Conservation (phyloP, 2,329 filamentous ascomycete genomes). For the Microascus cirrosus region DNA sequence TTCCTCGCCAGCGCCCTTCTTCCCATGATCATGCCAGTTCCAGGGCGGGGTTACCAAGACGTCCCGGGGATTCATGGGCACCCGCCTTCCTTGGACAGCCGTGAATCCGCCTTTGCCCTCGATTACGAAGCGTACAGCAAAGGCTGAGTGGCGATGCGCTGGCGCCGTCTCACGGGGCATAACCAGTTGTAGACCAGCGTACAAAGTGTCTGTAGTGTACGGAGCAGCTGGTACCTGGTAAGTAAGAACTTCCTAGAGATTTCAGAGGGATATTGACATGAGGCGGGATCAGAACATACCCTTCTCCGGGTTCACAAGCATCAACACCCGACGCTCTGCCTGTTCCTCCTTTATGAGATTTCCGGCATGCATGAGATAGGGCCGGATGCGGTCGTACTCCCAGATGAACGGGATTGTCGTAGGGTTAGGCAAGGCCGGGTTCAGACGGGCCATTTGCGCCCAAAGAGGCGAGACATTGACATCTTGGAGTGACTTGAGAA, state of each 20-base stretch:
- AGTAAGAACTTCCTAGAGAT: too few relatives aligned
- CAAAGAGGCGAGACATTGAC: too few relatives aligned
- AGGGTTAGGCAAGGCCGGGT: not conserved
- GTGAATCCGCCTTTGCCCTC: constrained; percentile 47
- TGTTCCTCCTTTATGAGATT: too few relatives aligned
- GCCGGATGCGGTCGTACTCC: constrained; percentile 13
- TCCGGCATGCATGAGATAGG: too few relatives aligned
- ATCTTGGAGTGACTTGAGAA: too few relatives aligned
- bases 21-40: constrained; percentile 51
- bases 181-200: constrained; percentile 44
- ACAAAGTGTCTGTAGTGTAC: constrained; percentile 46
- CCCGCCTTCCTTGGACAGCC: constrained; percentile 40
- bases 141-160: constrained; percentile 44
- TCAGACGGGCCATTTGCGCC: constrained; percentile 1
- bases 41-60: constrained; percentile 46
- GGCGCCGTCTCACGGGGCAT: constrained; percentile 43
- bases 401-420: not conserved
- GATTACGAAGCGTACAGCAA: constrained; percentile 46
- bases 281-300: constrained; percentile 9
- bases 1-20: too few relatives aligned
- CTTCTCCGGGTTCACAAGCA: constrained; percentile 26
- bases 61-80: constrained; percentile 39
- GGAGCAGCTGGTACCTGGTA: constrained; percentile 27
- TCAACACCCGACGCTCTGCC: constrained; percentile 28
- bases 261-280: too few relatives aligned